These are phyloP conservation scores for Mycena epipterygia DNA, from an alignment of 768 basidiomycete species.

Conservation along the genomic window DNA sequence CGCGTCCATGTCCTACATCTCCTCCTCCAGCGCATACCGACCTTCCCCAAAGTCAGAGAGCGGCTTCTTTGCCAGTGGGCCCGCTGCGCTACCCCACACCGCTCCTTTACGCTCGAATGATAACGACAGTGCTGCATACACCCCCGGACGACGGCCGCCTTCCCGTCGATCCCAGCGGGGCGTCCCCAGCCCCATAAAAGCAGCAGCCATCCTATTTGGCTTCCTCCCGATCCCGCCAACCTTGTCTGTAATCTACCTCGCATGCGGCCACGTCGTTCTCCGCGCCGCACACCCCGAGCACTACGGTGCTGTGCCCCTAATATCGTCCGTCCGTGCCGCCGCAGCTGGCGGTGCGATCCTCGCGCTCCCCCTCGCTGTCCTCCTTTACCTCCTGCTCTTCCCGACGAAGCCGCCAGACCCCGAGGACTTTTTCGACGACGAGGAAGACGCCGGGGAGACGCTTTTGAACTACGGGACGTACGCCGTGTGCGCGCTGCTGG, in stretches of 20 bases:
- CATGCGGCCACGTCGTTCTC: slow-evolving; percentile 49
- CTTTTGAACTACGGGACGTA: slow-evolving; percentile 35
- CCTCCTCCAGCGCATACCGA: slow-evolving; percentile 18
- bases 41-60: slow-evolving; percentile 28
- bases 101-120: slow-evolving; percentile 17
- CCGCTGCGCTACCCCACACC: not conserved
- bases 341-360: slow-evolving; percentile 52
- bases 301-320: slow-evolving; percentile 36
- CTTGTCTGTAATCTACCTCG: slow-evolving; percentile 47
- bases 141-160: slow-evolving; percentile 5
- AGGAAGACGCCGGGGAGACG: slow-evolving; percentile 33
- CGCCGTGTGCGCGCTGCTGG: slow-evolving; percentile 32
- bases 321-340: slow-evolving; percentile 49
- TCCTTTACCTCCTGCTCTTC: slow-evolving; percentile 48
- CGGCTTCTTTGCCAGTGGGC: not conserved
- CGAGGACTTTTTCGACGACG: slow-evolving; percentile 55
- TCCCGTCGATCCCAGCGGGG: slow-evolving; percentile 32
- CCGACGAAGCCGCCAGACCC: slow-evolving; percentile 39
- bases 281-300: slow-evolving; percentile 36
- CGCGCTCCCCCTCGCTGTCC: slow-evolving; percentile 47
- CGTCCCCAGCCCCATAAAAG: slow-evolving; percentile 23
- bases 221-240: slow-evolving; percentile 53
- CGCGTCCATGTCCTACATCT: slow-evolving; percentile 27
- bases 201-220: slow-evolving; percentile 30
- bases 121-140: not conserved